Evolutionary conservation across 2,329 filamentous ascomycete genomes (phyloP).

Genomic region (Venturia carpophila): DNA sequence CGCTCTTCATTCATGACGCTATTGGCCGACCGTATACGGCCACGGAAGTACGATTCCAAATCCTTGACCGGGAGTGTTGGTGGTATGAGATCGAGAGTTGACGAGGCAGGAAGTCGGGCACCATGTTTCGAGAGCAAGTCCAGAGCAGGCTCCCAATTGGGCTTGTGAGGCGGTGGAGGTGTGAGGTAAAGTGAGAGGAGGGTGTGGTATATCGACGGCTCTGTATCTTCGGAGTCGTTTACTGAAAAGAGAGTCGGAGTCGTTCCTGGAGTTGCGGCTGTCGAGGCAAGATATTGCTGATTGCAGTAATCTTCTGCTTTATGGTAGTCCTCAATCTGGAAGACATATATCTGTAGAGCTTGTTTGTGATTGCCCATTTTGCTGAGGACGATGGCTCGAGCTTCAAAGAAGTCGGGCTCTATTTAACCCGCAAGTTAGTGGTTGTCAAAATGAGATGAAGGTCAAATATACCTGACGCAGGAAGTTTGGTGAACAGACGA

Average conservation of each 20-base stretch:
- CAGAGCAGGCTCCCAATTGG: slow-evolving; percentile 71
- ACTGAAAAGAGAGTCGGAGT: slow-evolving; percentile 27
- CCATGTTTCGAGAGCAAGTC: slow-evolving; percentile 87
- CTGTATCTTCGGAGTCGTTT: slow-evolving; percentile 39
- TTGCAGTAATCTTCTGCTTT: slow-evolving; percentile 99
- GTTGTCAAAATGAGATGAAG: not conserved
- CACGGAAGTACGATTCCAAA: slow-evolving; percentile 84
- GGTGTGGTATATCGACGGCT: slow-evolving; percentile 82
- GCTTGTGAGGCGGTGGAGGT: slow-evolving; percentile 63
- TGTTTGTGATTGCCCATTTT: slow-evolving; percentile 95
- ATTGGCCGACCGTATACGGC: slow-evolving; percentile 80
- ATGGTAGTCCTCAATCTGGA: slow-evolving; percentile 75
- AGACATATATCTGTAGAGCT: slow-evolving; percentile 95
- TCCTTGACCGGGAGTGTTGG: slow-evolving; percentile 67
- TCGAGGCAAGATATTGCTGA: slow-evolving; percentile 56
- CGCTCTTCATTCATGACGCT: slow-evolving; percentile 71
- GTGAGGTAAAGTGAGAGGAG: slow-evolving; percentile 83
- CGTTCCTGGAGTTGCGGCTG: slow-evolving; percentile 10
- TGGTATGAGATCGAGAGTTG: slow-evolving; percentile 79
- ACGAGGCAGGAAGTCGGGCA: slow-evolving; percentile 78
- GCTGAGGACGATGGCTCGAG: slow-evolving; percentile 80
- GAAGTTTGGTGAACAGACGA: slow-evolving; percentile 68
- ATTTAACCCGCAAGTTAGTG: slow-evolving; percentile 18
- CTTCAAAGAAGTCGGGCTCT: slow-evolving; percentile 83
- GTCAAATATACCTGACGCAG: slow-evolving; percentile 59